Conservation (phyloP, 345 rosid genomes). For the Lepidium africanum region DNA sequence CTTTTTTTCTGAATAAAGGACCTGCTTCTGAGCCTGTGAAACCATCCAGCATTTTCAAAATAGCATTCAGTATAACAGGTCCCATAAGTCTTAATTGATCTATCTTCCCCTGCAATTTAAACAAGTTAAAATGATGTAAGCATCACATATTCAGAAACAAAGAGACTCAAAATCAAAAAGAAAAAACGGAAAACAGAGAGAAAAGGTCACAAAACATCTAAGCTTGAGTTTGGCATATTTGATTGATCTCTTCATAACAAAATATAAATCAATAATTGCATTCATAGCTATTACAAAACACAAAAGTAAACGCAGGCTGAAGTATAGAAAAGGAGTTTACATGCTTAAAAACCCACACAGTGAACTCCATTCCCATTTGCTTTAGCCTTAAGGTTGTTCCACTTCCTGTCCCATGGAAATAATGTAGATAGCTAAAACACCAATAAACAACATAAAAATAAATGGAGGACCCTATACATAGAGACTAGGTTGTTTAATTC, state of each 20-base stretch:
- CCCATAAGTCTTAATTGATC: conserved; percentile 93
- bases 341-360: conserved; percentile 98
- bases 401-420: conserved; percentile 44
- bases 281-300: not conserved
- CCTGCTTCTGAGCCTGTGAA: conserved; percentile 70
- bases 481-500: not conserved
- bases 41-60: conserved; percentile 84
- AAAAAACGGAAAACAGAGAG: not conserved
- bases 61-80: conserved; percentile 73
- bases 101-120: conserved; percentile 56
- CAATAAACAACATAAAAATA: conserved; percentile 4
- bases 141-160: not conserved
- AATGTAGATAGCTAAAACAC: not conserved
- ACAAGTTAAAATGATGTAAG: conserved; percentile 3
- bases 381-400: conserved; percentile 85
- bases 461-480: not conserved
- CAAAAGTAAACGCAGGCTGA: conserved; percentile 14
- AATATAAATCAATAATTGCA: not conserved
- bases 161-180: not conserved
- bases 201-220: not conserved
- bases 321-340: conserved; percentile 37
- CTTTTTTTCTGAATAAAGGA: conserved; percentile 10
- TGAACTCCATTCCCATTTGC: conserved; percentile 98
- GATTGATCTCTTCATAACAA: not conserved
- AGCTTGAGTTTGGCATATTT: not conserved